Evolutionary conservation across 202 grass and related monocot species (phyloP).

Genomic region (Brachypodium distachyon): DNA sequence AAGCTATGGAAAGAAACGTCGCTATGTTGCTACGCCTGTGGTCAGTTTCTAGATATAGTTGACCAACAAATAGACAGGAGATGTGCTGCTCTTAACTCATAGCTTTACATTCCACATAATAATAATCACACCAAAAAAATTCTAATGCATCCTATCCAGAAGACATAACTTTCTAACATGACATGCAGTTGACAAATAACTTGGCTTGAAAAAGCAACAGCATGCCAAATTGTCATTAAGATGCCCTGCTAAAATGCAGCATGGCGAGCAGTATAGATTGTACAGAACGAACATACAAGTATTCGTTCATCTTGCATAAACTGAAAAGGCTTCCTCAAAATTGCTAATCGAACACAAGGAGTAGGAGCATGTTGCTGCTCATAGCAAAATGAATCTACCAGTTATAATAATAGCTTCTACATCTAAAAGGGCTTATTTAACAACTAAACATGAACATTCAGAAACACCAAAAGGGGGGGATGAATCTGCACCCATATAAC

Average conservation of each 20-base stretch:
- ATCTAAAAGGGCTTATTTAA: background rate
- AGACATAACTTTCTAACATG: background rate
- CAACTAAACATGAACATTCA: background rate
- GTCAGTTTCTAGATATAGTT: background rate
- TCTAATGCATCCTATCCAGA: background rate
- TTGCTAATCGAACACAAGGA: background rate
- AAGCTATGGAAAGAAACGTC: background rate
- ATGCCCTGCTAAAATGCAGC: background rate
- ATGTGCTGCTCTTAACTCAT: background rate
- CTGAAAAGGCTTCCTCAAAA: background rate
- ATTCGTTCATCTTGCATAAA: background rate
- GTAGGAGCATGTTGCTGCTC: background rate
- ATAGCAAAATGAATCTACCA: background rate
- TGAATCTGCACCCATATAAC: background rate
- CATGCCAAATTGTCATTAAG: background rate
- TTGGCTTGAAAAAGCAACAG: background rate
- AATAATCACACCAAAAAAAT: background rate
- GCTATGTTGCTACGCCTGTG: background rate
- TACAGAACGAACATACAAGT: background rate
- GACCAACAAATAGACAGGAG: background rate
- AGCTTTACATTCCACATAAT: background rate
- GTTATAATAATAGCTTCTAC: background rate
- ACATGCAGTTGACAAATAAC: background rate
- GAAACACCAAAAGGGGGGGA: background rate
- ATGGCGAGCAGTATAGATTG: background rate